Evolutionary conservation across 2,329 filamentous ascomycete species (phyloP).

Genomic region (Colletotrichum endophyticum): DNA sequence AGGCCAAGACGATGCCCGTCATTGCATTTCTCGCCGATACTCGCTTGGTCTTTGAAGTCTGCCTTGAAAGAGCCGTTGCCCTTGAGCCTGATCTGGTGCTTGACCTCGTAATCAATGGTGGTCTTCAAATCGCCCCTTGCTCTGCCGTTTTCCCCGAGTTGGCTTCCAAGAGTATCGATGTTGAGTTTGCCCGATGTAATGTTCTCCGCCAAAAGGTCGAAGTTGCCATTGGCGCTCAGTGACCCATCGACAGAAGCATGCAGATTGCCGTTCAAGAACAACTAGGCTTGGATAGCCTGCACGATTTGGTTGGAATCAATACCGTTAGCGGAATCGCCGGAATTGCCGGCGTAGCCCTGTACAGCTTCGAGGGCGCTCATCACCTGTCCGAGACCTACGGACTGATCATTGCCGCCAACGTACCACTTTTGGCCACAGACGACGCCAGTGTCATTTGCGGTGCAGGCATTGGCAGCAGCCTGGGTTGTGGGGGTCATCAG

Average conservation of each 20-base stretch:
- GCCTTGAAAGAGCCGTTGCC: background rate
- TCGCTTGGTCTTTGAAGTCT: background rate
- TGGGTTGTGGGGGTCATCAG: constrained; percentile 56
- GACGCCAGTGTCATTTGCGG: constrained; percentile 55
- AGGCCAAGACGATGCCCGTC: background rate
- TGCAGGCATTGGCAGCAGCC: constrained; percentile 62
- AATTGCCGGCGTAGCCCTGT: constrained; percentile 50
- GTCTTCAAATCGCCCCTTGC: background rate
- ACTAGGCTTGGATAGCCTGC: background rate
- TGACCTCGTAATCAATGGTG: background rate
- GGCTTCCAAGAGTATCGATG: background rate
- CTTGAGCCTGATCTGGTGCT: background rate
- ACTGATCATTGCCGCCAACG: constrained; percentile 58
- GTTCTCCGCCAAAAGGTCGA: background rate
- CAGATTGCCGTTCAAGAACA: background rate
- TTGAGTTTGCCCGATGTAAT: background rate
- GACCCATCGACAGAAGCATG: background rate
- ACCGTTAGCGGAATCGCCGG: background rate
- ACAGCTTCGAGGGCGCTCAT: constrained; percentile 69
- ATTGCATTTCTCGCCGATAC: background rate
- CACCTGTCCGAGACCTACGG: constrained; percentile 63
- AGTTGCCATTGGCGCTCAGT: background rate
- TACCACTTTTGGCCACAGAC: constrained; percentile 71
- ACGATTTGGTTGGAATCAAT: background rate
- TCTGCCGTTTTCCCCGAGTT: background rate